Evolutionary conservation across 2,329 filamentous ascomycete genomes (phyloP).

Genomic region (Aspergillus chevalieri): DNA sequence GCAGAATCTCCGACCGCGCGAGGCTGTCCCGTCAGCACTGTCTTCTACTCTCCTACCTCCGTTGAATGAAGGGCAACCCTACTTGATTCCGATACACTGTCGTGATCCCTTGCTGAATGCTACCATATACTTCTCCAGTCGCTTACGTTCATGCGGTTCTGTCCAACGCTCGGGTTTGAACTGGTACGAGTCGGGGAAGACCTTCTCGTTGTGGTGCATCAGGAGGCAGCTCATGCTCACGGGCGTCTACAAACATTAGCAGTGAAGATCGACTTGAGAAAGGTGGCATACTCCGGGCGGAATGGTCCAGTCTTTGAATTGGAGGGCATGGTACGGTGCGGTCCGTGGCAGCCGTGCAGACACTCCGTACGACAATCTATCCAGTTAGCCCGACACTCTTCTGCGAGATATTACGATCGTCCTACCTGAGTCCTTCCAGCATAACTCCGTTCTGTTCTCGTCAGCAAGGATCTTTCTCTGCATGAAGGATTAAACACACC

Average conservation of each 20-base stretch:
- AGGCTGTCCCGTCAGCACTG: conserved; percentile 14
- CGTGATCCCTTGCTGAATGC: conserved; percentile 37
- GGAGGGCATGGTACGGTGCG: conserved; percentile 19
- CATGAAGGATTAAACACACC: conserved; percentile 6
- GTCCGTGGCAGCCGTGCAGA: conserved; percentile 25
- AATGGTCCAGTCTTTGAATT: conserved; percentile 27
- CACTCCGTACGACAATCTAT: conserved; percentile 22
- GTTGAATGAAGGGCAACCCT: conserved; percentile 2
- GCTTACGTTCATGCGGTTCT: conserved; percentile 22
- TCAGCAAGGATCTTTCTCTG: not conserved
- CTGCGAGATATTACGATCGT: not conserved
- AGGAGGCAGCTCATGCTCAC: conserved; percentile 35
- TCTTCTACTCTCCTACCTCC: not conserved
- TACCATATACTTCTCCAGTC: conserved; percentile 32
- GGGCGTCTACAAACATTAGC: conserved; percentile 18
- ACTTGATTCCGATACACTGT: conserved; percentile 44
- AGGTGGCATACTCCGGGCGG: conserved; percentile 23
- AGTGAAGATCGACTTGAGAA: too few relatives aligned
- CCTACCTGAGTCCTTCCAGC: conserved; percentile 23
- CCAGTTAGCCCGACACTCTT: not conserved
- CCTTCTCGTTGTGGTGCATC: conserved; percentile 28
- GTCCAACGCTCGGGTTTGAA: conserved; percentile 38
- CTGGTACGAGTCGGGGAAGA: conserved; percentile 31
- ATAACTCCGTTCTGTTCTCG: conserved; percentile 19
- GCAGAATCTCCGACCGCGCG: conserved; percentile 27